Evolutionary conservation across 1,284 basidiomycete species (phyloP).

Genomic region (Mrakiaceae sp.): DNA sequence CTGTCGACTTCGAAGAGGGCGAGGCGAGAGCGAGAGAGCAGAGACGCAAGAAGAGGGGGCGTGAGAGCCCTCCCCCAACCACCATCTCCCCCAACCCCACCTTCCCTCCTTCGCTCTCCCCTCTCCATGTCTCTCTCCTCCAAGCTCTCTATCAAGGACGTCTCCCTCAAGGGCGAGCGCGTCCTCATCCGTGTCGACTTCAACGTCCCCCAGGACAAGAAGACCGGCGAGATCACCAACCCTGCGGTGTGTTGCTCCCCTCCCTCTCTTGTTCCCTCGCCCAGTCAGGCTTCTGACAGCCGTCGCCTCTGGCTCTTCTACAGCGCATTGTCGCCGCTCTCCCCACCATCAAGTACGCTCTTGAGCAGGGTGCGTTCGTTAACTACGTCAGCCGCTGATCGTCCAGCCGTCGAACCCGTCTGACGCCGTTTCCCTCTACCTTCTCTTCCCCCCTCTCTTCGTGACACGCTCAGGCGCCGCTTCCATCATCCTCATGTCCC

Average conservation of each 20-base stretch:
- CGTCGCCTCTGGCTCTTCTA: background rate
- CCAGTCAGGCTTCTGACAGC: background rate
- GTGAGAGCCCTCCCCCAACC: background rate
- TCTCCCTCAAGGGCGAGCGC: constrained; percentile 68
- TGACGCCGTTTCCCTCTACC: background rate
- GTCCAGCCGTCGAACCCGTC: background rate
- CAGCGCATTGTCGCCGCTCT: constrained; percentile 93
- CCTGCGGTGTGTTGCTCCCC: constrained; percentile 56
- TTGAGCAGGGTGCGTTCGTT: constrained; percentile 60
- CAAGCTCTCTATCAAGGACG: constrained; percentile 86
- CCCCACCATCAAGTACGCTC: constrained; percentile 89
- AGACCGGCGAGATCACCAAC: constrained; percentile 86
- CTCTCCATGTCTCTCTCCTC: constrained; percentile 78
- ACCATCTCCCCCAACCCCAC: background rate
- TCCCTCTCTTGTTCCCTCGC: background rate
- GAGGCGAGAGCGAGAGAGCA: no score
- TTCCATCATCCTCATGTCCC: constrained; percentile 88
- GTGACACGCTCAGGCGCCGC: constrained; percentile 51
- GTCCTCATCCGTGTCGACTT: constrained; percentile 89
- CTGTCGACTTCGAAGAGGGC: no score
- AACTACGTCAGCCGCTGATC: background rate
- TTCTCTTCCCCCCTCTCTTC: constrained; percentile 5
- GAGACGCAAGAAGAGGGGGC: background rate
- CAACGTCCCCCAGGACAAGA: constrained; percentile 72
- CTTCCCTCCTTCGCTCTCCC: background rate